phyloP scores from a whole-genome alignment of 257 asterid genomes.

The Anisodus acutangulus region DNA sequence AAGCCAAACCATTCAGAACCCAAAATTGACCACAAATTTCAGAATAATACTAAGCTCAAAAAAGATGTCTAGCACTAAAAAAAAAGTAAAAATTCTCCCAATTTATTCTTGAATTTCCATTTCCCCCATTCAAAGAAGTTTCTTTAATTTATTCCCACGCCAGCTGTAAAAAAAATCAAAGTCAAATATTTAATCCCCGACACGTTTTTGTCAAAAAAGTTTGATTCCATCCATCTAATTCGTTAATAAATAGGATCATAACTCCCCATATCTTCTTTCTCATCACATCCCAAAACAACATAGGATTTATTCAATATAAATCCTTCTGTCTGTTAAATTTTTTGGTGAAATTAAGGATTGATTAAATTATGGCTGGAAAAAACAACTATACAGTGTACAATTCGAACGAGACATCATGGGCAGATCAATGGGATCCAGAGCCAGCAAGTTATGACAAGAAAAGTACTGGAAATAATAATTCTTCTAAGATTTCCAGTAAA shows the following conservation, averaged over 20 bases:
- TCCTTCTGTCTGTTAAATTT: background rate
- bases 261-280: background rate
- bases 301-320: background rate
- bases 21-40: slow-evolving; percentile 11
- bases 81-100: background rate
- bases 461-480: background rate
- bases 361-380: background rate
- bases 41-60: background rate
- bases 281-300: background rate
- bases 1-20: background rate
- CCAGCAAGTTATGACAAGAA: slow-evolving; percentile 25
- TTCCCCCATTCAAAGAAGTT: background rate
- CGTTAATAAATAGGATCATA: background rate
- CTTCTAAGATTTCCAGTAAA: slow-evolving; percentile 48
- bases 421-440: slow-evolving; percentile 54
- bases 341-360: background rate
- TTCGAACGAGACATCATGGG: slow-evolving; percentile 78
- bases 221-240: background rate
- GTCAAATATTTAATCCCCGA: background rate
- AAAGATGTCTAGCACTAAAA: background rate
- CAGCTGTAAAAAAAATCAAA: background rate
- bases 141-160: background rate
- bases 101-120: background rate
- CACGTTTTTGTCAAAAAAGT: slow-evolving; percentile 19
- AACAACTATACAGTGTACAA: slow-evolving; percentile 30